Conservation (phyloP, 1,284 basidiomycete genomes). For the Tranzscheliella williamsii region DNA sequence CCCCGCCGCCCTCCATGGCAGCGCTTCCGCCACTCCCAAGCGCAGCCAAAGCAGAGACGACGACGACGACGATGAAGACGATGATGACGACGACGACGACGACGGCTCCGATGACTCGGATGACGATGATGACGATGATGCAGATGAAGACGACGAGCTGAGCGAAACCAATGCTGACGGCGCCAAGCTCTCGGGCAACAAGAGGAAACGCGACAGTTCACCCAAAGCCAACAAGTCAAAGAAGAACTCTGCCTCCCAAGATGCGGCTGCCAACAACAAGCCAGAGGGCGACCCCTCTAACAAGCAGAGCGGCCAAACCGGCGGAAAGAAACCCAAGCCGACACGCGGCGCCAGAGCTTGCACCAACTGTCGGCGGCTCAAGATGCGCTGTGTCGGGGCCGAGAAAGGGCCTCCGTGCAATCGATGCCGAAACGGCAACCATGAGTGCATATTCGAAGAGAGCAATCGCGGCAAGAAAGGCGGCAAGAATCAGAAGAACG, state of each 20-base stretch:
- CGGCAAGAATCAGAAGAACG: slow-evolving; percentile 54
- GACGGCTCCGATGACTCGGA: slow-evolving; percentile 34
- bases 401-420: slow-evolving; percentile 91
- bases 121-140: slow-evolving; percentile 24
- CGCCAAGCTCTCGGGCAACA: slow-evolving; percentile 8
- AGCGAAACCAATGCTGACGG: slow-evolving; percentile 21
- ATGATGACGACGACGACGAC: slow-evolving; percentile 27
- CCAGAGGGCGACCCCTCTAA: neutral
- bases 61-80: slow-evolving; percentile 20
- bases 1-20: slow-evolving; percentile 16
- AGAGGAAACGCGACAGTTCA: slow-evolving; percentile 34
- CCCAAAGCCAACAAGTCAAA: slow-evolving; percentile 16
- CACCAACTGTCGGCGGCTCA: slow-evolving; percentile 89
- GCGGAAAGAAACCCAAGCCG: slow-evolving; percentile 52
- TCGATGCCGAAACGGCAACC: slow-evolving; percentile 59
- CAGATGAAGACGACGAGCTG: slow-evolving; percentile 13
- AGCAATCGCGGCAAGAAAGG: slow-evolving; percentile 59
- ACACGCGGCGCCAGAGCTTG: slow-evolving; percentile 71
- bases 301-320: slow-evolving; percentile 9
- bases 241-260: slow-evolving; percentile 7
- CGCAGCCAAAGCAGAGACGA: slow-evolving; percentile 17
- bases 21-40: slow-evolving; percentile 13
- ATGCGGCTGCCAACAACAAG: neutral
- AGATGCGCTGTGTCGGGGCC: slow-evolving; percentile 96
- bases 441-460: slow-evolving; percentile 59